These are phyloP conservation scores for Prillingera fragicola DNA, from an alignment of 1,284 basidiomycete genomes.

Conservation along the genomic window DNA sequence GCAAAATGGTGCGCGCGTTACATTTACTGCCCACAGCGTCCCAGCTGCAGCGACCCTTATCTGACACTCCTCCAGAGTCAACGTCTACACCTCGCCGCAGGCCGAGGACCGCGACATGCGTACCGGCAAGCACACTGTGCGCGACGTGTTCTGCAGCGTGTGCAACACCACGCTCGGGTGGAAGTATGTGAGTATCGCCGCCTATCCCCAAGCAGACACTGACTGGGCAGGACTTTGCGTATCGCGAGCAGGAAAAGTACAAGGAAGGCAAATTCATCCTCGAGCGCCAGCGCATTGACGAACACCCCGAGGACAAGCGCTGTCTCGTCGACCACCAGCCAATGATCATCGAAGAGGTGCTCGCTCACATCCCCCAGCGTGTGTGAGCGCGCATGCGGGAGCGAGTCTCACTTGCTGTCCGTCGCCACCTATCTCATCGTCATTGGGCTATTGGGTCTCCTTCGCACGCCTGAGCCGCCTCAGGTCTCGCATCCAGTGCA, in stretches of 20 bases:
- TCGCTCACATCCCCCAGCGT: too few species aligned
- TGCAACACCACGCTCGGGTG: conserved; percentile 82
- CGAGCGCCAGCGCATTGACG: conserved; percentile 73
- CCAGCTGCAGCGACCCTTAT: too few species aligned
- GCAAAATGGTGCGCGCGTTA: too few species aligned
- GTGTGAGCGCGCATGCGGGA: too few species aligned
- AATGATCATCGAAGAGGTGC: conserved; percentile 36
- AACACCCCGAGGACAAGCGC: conserved; percentile 35
- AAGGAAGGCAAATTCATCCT: conserved; percentile 98
- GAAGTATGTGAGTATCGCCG: conserved; percentile 78
- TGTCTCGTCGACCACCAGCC: conserved; percentile 16
- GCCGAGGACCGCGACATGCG: conserved; percentile 91
- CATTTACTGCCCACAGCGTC: too few species aligned
- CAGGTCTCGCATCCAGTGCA: too few species aligned
- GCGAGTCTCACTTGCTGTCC: too few species aligned
- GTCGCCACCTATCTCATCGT: too few species aligned
- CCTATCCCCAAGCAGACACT: background rate
- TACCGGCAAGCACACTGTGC: conserved; percentile 90
- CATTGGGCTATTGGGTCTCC: too few species aligned
- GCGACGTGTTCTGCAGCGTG: conserved; percentile 88
- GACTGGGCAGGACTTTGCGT: conserved; percentile 71
- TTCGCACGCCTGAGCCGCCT: too few species aligned
- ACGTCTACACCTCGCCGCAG: conserved; percentile 71
- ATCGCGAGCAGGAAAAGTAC: conserved; percentile 85
- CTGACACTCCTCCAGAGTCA: conserved; percentile 75